Evolutionary conservation across 129 eudicot genomes (phyloP).

Genomic region (Tanacetum coccineum): DNA sequence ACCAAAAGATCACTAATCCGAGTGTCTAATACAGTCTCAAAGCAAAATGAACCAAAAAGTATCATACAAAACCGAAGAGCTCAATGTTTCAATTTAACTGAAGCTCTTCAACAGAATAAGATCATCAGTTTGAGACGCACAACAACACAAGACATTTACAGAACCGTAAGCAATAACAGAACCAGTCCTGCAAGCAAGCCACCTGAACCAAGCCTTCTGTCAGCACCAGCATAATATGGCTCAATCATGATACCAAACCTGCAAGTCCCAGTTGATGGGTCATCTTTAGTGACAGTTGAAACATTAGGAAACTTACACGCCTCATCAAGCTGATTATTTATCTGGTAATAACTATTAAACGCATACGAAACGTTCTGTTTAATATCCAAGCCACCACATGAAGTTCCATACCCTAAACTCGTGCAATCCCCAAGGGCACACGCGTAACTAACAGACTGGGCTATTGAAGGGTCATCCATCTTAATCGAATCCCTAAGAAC

Average conservation of each 20-base stretch:
- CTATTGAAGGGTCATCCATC: constrained; percentile 45
- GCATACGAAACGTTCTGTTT: constrained; percentile 62
- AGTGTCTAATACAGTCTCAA: constrained; percentile 15
- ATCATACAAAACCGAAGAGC: constrained; percentile 30
- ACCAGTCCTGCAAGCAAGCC: constrained; percentile 28
- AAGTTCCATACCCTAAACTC: constrained; percentile 62
- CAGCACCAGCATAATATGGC: constrained; percentile 32
- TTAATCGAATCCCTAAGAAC: constrained; percentile 48
- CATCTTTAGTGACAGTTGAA: constrained; percentile 45
- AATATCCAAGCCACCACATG: constrained; percentile 54
- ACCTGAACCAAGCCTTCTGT: constrained; percentile 8
- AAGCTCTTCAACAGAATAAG: constrained; percentile 31
- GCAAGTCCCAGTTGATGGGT: constrained; percentile 58
- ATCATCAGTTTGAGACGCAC: constrained; percentile 14
- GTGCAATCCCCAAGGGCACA: constrained; percentile 76
- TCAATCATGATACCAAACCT: constrained; percentile 55
- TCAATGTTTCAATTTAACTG: constrained; percentile 17
- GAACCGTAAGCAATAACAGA: constrained; percentile 22
- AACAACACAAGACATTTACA: constrained; percentile 27
- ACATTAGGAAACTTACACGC: constrained; percentile 69
- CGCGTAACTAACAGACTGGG: constrained; percentile 61
- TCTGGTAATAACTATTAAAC: constrained; percentile 69
- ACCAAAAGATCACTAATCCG: constrained; percentile 1
- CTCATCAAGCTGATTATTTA: constrained; percentile 44
- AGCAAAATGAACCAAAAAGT: constrained; percentile 18